Base-by-base conservation (phyloP, 2,329 filamentous ascomycete genomes). In the Xylaria digitata region DNA sequence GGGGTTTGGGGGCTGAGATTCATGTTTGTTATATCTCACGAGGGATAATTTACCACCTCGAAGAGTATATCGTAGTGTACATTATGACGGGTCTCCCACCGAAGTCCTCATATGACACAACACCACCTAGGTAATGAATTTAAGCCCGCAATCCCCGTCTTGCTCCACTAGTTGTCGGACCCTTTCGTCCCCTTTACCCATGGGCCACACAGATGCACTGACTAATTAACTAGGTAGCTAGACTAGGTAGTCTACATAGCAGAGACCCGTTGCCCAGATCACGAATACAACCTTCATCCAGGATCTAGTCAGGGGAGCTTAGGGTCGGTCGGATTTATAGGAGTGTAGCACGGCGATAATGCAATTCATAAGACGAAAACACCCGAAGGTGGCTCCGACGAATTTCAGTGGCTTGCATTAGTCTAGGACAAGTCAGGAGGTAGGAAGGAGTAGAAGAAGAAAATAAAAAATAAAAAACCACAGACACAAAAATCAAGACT, bases 391-490 rank as follows among this genome's bases (percentile, higher is more conserved):
- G 40, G 42, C 56, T 45, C 57, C 57, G 37, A 52, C 57, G 26
- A 56, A 57, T 65, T 65, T 53, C 61, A 37, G 63, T 66, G 63
- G 63, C 63, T 56, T 66, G 63, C 63, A 66, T 61, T 56, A 61
- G 21, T n/a, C 56, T 49, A 49, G 55, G 57, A 48, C 21, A 45
- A 30, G 26, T 30, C 26, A 55, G 53, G 21, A 55, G 53, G 53
- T 30, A 37, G 34, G 53, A 42, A 9, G 23, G 4, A 52, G 30
- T 26, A 19, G 26, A 32, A 17, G 8, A n/a, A 30, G 15, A 17
- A 15, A 17, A n/a, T n/a, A n/a, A n/a, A 34, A 21, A 21, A 37
- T 5, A 3, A 30, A 50, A 50, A 30, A 30, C 26, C 26, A 40
- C 37, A 40, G 4, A 40, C 9, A 13, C 37, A 37, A 11, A 43